phyloP scores from a whole-genome alignment of 2,329 filamentous ascomycete genomes.

The Neopestalotiopsis sp. region DNA sequence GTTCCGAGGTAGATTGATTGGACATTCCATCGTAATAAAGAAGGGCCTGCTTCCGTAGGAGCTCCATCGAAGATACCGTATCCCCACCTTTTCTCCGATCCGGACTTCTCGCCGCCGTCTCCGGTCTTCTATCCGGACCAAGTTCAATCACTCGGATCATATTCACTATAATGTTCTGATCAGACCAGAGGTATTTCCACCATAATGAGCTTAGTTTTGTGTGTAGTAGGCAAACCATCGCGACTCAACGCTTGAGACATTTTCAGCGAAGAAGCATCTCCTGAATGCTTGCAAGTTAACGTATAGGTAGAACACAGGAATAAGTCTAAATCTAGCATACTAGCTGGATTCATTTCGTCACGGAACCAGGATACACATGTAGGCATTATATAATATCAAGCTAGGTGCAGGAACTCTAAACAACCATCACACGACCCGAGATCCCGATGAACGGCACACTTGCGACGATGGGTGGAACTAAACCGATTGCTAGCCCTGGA shows the following conservation, averaged over 20 bases:
- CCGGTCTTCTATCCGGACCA: not conserved
- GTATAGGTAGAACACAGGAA: too few species aligned
- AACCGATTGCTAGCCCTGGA: not conserved
- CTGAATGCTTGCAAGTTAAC: too few species aligned
- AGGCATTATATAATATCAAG: not conserved
- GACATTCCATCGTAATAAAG: too few species aligned
- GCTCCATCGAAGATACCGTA: not conserved
- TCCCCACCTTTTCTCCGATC: not conserved
- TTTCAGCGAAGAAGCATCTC: too few species aligned
- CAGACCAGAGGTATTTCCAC: not conserved
- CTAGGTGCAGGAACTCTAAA: not conserved
- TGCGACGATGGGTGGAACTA: not conserved
- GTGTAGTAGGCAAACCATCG: not conserved
- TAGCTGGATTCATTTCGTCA: not conserved
- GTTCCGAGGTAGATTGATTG: not conserved
- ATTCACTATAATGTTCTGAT: not conserved
- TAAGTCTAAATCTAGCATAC: too few species aligned
- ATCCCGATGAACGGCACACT: not conserved
- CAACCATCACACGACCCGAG: not conserved
- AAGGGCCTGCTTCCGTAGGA: not conserved
- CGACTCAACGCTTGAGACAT: too few species aligned
- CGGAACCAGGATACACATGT: not conserved
- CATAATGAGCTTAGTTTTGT: not conserved
- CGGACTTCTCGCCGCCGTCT: not conserved
- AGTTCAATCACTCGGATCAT: not conserved